Percentiles rank a stretch among this genome's conserved stretches.
These are phyloP conservation scores for Colletotrichum lini DNA, from an alignment of 2,329 filamentous ascomycete genomes.

Conservation along the genomic window DNA sequence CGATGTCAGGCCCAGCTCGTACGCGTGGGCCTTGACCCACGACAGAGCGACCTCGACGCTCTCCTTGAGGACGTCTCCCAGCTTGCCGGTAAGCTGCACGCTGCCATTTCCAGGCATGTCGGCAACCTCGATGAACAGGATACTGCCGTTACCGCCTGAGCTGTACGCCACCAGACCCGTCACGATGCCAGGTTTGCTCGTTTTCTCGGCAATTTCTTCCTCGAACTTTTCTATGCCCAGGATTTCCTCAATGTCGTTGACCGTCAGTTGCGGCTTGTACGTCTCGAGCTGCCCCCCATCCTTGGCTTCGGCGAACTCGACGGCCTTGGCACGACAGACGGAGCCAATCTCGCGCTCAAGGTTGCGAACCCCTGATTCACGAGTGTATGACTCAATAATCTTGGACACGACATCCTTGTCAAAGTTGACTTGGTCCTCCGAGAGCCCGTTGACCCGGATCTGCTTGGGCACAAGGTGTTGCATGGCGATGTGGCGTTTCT, in stretches of 20 bases:
- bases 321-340: conserved; percentile 94
- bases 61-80: conserved; percentile 97
- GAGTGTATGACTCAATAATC: conserved; percentile 96
- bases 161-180: conserved; percentile 97
- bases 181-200: conserved; percentile 88
- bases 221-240: conserved; percentile 94
- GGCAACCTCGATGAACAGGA: conserved; percentile 97
- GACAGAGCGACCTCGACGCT: conserved; percentile 95
- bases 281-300: conserved; percentile 77
- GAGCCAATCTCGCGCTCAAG: conserved; percentile 95
- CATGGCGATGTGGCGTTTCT: conserved; percentile 95
- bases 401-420: conserved; percentile 90
- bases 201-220: conserved; percentile 93
- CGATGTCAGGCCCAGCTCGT: conserved; percentile 86
- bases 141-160: conserved; percentile 92
- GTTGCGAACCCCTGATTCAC: conserved; percentile 95
- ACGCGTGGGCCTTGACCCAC: conserved; percentile 98
- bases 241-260: conserved; percentile 89
- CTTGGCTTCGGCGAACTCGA: conserved; percentile 92
- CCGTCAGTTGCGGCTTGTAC: conserved; percentile 81
- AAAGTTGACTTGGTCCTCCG: conserved; percentile 80
- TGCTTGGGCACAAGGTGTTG: conserved; percentile 98
- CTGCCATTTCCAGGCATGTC: conserved; percentile 95
- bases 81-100: conserved; percentile 95
- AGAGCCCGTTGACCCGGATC: conserved; percentile 89